These are phyloP conservation scores for Nakazawaea anatomiae DNA, from an alignment of 805 yeast species.

Conservation along the genomic window DNA sequence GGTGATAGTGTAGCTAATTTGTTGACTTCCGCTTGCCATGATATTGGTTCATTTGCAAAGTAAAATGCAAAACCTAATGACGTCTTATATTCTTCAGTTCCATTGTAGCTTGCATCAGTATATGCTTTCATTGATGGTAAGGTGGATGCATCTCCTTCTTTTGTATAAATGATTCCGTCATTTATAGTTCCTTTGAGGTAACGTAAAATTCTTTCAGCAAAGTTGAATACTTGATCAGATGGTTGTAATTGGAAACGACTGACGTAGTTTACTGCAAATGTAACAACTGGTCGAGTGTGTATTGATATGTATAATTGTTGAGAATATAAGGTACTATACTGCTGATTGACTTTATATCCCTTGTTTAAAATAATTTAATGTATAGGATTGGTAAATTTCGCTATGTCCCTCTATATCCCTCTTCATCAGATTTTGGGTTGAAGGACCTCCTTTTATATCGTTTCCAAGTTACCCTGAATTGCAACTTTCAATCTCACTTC, in stretches of 20 bases:
- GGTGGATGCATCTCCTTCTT: background rate
- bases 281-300: background rate
- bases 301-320: background rate
- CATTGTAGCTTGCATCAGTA: background rate
- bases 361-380: too few species aligned
- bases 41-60: background rate
- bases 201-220: background rate
- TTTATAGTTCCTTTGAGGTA: background rate
- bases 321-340: too few species aligned
- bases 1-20: background rate
- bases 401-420: too few species aligned
- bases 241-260: background rate
- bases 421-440: too few species aligned
- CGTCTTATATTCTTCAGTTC: background rate
- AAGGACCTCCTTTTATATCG: too few species aligned
- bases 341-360: too few species aligned
- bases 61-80: background rate
- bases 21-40: background rate
- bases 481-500: too few species aligned
- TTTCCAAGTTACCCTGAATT: too few species aligned
- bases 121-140: background rate
- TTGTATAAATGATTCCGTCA: background rate
- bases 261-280: background rate
- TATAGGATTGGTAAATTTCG: too few species aligned
- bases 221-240: background rate